These are phyloP conservation scores for Fraxinus latifolia DNA, from an alignment of 305 asterid genomes.

Conservation along the genomic window DNA sequence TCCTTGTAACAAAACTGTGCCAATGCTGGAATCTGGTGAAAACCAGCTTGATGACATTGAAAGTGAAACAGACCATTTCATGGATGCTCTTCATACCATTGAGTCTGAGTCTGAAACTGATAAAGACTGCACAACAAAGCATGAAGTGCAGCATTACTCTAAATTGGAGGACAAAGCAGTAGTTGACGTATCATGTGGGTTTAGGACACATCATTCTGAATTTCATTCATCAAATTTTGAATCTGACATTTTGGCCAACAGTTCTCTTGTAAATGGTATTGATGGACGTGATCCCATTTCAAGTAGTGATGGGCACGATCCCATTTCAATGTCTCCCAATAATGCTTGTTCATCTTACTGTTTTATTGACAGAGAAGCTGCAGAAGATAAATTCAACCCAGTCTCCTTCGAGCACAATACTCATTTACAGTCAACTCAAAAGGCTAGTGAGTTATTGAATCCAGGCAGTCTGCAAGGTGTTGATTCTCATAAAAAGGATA, in stretches of 20 bases:
- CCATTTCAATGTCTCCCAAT: conserved; percentile 23
- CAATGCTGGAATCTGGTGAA: conserved; percentile 28
- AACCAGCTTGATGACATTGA: conserved; percentile 51
- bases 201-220: conserved; percentile 23
- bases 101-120: conserved; percentile 82
- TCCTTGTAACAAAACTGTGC: conserved; percentile 29
- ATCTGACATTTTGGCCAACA: conserved; percentile 31
- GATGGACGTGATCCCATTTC: conserved; percentile 16
- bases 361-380: conserved; percentile 21
- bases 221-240: conserved; percentile 36
- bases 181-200: conserved; percentile 28
- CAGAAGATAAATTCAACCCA: conserved; percentile 24
- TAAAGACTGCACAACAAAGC: conserved; percentile 48
- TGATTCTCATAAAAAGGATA: background rate
- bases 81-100: conserved; percentile 87
- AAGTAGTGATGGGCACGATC: conserved; percentile 14
- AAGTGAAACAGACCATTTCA: conserved; percentile 70
- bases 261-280: conserved; percentile 31
- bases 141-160: conserved; percentile 36
- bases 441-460: conserved; percentile 30
- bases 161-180: conserved; percentile 40
- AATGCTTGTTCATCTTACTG: conserved; percentile 21
- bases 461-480: conserved; percentile 25
- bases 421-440: conserved; percentile 37
- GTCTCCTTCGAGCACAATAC: conserved; percentile 29